Evolutionary conservation across 768 basidiomycete genomes (phyloP), one percentile per base, ranked within the genome.

Genomic region (Suillus lakei): DNA sequence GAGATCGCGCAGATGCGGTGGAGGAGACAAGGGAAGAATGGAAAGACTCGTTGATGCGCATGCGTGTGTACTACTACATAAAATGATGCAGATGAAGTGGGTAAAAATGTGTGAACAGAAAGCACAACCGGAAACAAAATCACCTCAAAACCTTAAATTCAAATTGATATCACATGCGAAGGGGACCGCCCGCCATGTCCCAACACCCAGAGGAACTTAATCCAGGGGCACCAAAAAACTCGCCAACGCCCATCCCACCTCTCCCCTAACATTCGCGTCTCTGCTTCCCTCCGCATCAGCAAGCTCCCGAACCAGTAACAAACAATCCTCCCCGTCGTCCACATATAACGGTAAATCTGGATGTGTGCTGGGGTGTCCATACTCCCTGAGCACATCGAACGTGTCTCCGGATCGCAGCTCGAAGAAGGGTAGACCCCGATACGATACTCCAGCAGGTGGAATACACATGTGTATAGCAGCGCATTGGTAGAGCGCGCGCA

Each of bases 221-320:
- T 82, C 83, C 64, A 88, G 70, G 10, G 91, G 91, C 32, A 89
- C 82, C 74, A 94, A 75, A 77, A 93, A 95, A 74, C 92, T 93
- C 41, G 92, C 92, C 67, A 95, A 74, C 4, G 89, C 89, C 93
- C 93, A 94, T 0, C 92, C 92, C 21, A 93, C 83, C 12, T 83
- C 80, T 13, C 85, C 84, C 5, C 39, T 58, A 8, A 23, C 67
- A 54, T 4, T 74, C 53, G 9, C 34, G 15, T 39, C 56, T 32
- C 34, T 56, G 67, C 63, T 39, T 71, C 58, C 58, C 18, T 59
- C 58, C 12, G 16, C 36, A 28, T 59, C 58, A 41, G 5, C 10
- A 30, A 59, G 38, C 73, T 90, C 86, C 50, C 91, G 80, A 67
- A 89, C 91, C 30, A 94, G 83, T 61, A 95, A 77, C 67, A 95